Conservation (phyloP, 202 grass and related monocot genomes). For the Schoenoplectus tabernaemontani region DNA sequence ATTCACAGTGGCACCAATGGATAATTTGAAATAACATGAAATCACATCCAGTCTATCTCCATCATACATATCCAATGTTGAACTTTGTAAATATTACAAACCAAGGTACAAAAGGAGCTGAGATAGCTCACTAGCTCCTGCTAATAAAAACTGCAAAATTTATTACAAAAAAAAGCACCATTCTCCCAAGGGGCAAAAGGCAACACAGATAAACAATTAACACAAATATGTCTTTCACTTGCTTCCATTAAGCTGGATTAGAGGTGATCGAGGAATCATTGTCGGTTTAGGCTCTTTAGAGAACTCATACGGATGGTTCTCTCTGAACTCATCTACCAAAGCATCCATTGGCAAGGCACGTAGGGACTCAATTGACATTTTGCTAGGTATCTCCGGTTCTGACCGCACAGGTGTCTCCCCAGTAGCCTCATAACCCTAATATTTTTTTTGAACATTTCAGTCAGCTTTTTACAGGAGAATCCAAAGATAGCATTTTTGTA, state of each 20-base stretch:
- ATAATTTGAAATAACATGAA: slow-evolving; percentile 6
- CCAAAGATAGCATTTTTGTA: not conserved
- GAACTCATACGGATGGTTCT: slow-evolving; percentile 74
- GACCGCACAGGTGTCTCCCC: slow-evolving; percentile 70
- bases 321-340: slow-evolving; percentile 65
- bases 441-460: not conserved
- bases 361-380: slow-evolving; percentile 62
- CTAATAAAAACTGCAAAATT: not conserved
- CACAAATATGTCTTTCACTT: not conserved
- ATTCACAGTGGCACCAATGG: not conserved
- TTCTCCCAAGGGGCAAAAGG: slow-evolving; percentile 1
- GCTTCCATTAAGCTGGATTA: slow-evolving; percentile 59
- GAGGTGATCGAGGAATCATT: slow-evolving; percentile 74
- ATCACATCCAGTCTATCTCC: not conserved
- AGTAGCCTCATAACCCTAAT: slow-evolving; percentile 67
- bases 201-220: not conserved
- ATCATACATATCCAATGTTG: slow-evolving; percentile 15
- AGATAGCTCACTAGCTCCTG: slow-evolving; percentile 35
- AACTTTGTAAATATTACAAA: slow-evolving; percentile 4
- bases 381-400: slow-evolving; percentile 66
- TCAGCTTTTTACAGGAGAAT: not conserved
- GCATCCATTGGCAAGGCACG: slow-evolving; percentile 80
- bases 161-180: slow-evolving; percentile 38
- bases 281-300: slow-evolving; percentile 55
- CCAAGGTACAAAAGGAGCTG: slow-evolving; percentile 22